These are phyloP conservation scores for Takakia lepidozioides DNA, from an alignment of 225 moss, liverwort and hornwort genomes.

Conservation along the genomic window DNA sequence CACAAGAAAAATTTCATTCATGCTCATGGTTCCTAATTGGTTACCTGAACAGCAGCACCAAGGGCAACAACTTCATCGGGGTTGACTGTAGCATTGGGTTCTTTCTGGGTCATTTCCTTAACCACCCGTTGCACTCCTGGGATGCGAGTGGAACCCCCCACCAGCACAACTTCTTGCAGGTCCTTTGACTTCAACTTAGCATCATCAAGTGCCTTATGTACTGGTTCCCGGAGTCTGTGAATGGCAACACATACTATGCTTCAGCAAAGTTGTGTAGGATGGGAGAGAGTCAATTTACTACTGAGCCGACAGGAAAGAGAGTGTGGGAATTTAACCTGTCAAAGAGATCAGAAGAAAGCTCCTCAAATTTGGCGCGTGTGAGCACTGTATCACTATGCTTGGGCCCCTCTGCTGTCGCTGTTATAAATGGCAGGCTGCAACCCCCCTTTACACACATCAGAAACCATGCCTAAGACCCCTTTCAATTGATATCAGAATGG, in stretches of 20 bases:
- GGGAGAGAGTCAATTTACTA: too few relatives aligned
- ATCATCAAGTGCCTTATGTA: slow-evolving; percentile 65
- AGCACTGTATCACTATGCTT: slow-evolving; percentile 80
- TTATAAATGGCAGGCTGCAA: slow-evolving; percentile 84
- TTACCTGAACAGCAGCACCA: slow-evolving; percentile 95
- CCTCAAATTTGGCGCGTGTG: slow-evolving; percentile 83
- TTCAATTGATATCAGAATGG: not conserved
- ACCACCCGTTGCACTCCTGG: slow-evolving; percentile 81
- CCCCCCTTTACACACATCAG: not conserved
- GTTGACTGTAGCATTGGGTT: slow-evolving; percentile 78
- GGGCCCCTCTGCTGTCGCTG: slow-evolving; percentile 86
- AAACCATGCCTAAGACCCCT: not conserved
- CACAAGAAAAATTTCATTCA: too few relatives aligned
- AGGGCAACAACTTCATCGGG: slow-evolving; percentile 93
- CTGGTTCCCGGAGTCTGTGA: slow-evolving; percentile 38
- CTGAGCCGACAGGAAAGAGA: too few relatives aligned
- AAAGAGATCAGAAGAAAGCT: slow-evolving; percentile 85
- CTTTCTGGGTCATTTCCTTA: slow-evolving; percentile 65
- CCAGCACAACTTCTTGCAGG: slow-evolving; percentile 82
- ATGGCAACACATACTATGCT: too few relatives aligned
- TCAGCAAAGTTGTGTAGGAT: too few relatives aligned
- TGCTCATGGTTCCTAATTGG: too few relatives aligned
- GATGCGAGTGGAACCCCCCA: slow-evolving; percentile 90
- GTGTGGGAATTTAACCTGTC: slow-evolving; percentile 57
- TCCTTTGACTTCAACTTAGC: slow-evolving; percentile 78